phyloP scores from a whole-genome alignment of 2,329 filamentous ascomycete species.

The Penicillium sp. region DNA sequence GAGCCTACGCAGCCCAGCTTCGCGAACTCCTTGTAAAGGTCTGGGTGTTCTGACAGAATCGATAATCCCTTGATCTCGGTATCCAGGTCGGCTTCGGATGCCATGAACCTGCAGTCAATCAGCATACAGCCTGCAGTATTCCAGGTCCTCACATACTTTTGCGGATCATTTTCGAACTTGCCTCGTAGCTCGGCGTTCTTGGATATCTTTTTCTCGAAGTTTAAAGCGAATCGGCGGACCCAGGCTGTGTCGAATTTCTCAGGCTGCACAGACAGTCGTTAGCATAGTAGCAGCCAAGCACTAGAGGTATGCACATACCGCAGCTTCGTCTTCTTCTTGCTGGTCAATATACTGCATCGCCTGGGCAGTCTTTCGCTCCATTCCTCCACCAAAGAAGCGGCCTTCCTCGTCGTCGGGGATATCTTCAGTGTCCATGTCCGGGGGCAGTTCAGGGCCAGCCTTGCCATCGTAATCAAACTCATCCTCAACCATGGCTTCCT shows the following conservation, averaged over 20 bases:
- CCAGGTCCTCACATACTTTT: slow-evolving; percentile 55
- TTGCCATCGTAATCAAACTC: slow-evolving; percentile 49
- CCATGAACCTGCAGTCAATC: slow-evolving; percentile 60
- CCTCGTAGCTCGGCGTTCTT: slow-evolving; percentile 89
- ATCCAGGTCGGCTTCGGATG: slow-evolving; percentile 84
- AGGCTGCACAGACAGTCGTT: slow-evolving; percentile 36
- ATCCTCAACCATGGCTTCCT: slow-evolving; percentile 49
- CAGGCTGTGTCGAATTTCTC: slow-evolving; percentile 82
- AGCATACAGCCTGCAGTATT: slow-evolving; percentile 11
- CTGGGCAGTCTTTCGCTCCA: slow-evolving; percentile 75
- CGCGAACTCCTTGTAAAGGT: slow-evolving; percentile 77
- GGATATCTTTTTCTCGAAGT: slow-evolving; percentile 85
- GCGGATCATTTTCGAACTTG: slow-evolving; percentile 75
- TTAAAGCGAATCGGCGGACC: slow-evolving; percentile 76
- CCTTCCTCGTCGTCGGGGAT: slow-evolving; percentile 81
- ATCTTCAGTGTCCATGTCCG: slow-evolving; percentile 58
- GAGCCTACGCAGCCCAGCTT: slow-evolving; percentile 70
- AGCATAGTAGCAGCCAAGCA: slow-evolving; percentile 13
- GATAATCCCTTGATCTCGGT: slow-evolving; percentile 82
- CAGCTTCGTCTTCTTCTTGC: slow-evolving; percentile 55
- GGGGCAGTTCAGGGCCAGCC: slow-evolving; percentile 56
- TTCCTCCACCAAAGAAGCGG: slow-evolving; percentile 90
- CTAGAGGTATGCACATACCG: slow-evolving; percentile 29
- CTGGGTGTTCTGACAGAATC: slow-evolving; percentile 81
- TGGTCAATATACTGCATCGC: slow-evolving; percentile 86